A percentile compares a stretch with the other conserved stretches of the same genome.
Conservation (phyloP, 2,329 filamentous ascomycete species). For the Cladophialophora immunda region DNA sequence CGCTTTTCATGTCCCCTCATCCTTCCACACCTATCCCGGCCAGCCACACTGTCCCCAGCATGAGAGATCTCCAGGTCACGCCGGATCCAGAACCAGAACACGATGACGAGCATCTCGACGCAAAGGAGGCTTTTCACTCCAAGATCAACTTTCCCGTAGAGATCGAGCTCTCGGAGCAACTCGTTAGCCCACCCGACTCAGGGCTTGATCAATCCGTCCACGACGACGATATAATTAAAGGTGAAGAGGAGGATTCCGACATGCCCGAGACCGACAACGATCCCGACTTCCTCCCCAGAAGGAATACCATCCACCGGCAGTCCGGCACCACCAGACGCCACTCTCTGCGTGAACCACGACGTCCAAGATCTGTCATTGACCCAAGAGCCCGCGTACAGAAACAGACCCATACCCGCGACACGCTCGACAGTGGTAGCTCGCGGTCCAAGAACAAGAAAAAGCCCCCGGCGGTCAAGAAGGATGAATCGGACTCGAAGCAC, state of each 20-base stretch:
- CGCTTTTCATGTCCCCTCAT: slow-evolving; percentile 9
- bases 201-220: slow-evolving; percentile 24
- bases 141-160: slow-evolving; percentile 35
- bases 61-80: slow-evolving; percentile 37
- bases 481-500: slow-evolving; percentile 44
- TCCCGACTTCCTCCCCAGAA: slow-evolving; percentile 30
- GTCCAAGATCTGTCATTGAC: slow-evolving; percentile 16
- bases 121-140: slow-evolving; percentile 19
- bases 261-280: slow-evolving; percentile 28
- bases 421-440: neutral
- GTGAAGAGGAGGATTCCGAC: slow-evolving; percentile 24
- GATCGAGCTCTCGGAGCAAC: slow-evolving; percentile 34
- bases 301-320: neutral
- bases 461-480: slow-evolving; percentile 14
- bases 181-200: slow-evolving; percentile 30
- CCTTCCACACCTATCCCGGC: slow-evolving; percentile 5
- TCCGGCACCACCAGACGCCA: slow-evolving; percentile 15
- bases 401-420: neutral
- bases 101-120: slow-evolving; percentile 28
- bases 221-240: slow-evolving; percentile 26
- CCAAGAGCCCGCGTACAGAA: slow-evolving; percentile 29
- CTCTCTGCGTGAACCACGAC: slow-evolving; percentile 20
- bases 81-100: slow-evolving; percentile 31
- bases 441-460: slow-evolving; percentile 31
- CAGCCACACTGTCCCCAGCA: slow-evolving; percentile 27